Percentiles rank a stretch among this genome's conserved stretches.
Evolutionary conservation across 2,329 filamentous ascomycete genomes (phyloP).

Genomic region (Neonectria hederae): DNA sequence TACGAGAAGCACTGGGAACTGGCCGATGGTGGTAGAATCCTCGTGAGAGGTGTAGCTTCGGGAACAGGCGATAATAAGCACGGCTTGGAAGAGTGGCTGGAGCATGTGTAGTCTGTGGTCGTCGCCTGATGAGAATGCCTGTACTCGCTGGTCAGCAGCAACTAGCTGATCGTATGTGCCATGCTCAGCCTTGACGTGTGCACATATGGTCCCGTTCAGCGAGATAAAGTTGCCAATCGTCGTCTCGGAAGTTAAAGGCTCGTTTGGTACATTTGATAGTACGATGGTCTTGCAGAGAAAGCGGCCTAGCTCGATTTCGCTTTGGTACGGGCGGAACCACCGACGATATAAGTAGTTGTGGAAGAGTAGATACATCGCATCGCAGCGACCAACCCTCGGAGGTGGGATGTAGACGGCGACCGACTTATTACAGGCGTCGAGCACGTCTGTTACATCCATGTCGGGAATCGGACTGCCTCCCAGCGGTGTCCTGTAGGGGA

Average conservation of each 20-base stretch:
- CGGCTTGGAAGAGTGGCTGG: not conserved
- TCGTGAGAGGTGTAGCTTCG: not conserved
- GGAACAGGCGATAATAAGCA: not conserved
- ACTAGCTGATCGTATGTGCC: not conserved
- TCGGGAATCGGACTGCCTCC: not conserved
- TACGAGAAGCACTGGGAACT: not conserved
- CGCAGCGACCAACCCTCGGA: no score
- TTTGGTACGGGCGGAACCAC: constrained; percentile 21
- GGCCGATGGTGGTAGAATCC: not conserved
- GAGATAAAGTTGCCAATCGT: constrained; percentile 6
- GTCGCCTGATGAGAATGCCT: not conserved
- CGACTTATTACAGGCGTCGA: constrained; percentile 19
- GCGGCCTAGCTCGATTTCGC: constrained; percentile 14
- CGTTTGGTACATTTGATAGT: not conserved
- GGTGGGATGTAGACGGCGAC: constrained; percentile 12
- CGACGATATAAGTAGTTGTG: constrained; percentile 18
- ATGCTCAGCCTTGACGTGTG: not conserved
- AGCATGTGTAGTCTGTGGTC: not conserved
- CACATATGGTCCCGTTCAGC: constrained; percentile 3
- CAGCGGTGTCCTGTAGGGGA: not conserved
- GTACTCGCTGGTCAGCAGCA: not conserved
- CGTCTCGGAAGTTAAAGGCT: not conserved
- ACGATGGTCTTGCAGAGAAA: constrained; percentile 19
- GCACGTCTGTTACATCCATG: not conserved
- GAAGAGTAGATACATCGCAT: no score